Evolutionary conservation across 345 rosid species (phyloP), one percentile per base, ranked within the genome.

Genomic region (Lepidium africanum): DNA sequence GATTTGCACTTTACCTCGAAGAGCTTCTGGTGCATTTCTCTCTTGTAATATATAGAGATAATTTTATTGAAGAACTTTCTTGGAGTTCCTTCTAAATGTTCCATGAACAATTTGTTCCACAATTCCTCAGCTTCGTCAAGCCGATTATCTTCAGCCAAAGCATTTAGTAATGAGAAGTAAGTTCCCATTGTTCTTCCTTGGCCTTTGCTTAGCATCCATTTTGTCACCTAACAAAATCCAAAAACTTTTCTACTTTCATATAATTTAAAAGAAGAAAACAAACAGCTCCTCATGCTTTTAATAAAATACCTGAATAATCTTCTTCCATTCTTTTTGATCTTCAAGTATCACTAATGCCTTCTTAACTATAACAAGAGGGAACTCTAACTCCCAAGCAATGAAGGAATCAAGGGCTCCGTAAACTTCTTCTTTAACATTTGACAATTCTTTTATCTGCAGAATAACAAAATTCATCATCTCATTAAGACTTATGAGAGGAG

Each of bases 181-280:
- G 94, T 90, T 19, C 94, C 97, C 96, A 87, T 85, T 0, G 90
- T 93, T 79, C 84, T 82, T 60, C 98, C 96, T 79, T 93, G 97
- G 11, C 96, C 98, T 86, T 93, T 88, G 83, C 94, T 93, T 77
- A 90, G 71, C 98, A 93, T 93, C 97, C 98, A 93, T 65, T 90
- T 93, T 10, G 84, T 73, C 76, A 90, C 92, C 96, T 90, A 70
- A 51, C 59, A 63, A 61, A 52, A 41, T 38, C 63, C 53, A 73
- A 11, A 16, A 19, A 19, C 50, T 13, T 3, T 30, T 43, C 46
- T 16, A 15, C 2, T 4, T n/a, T 39, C 59, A 42, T 38, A 36
- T 32, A 4, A 10, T 32, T n/a, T 41, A 33, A 37, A 64, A 9
- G 39, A 23, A 40, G 67, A 12, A 3, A 10, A 14, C 53, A 17